Conservation (phyloP, 2,329 filamentous ascomycete species). For the Scorias spongiosa region DNA sequence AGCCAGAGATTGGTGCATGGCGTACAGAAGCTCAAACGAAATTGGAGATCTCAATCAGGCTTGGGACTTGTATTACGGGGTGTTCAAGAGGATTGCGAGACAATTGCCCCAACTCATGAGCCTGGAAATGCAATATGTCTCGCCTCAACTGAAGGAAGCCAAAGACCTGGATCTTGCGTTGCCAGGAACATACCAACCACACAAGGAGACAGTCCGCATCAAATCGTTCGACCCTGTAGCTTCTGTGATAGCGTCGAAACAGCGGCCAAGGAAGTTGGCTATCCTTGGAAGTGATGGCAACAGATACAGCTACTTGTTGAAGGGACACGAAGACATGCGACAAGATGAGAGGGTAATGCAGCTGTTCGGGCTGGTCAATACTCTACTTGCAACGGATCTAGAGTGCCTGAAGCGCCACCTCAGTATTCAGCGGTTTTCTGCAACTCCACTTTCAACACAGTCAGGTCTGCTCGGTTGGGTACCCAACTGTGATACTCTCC, state of each 20-base stretch:
- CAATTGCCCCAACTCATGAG: constrained; percentile 87
- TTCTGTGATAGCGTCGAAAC: constrained; percentile 90
- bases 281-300: constrained; percentile 79
- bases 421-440: constrained; percentile 87
- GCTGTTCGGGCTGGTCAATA: constrained; percentile 94
- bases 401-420: constrained; percentile 96
- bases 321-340: constrained; percentile 98
- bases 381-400: constrained; percentile 78
- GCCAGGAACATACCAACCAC: constrained; percentile 84
- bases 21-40: constrained; percentile 78
- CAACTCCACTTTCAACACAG: constrained; percentile 93
- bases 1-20: constrained; percentile 87
- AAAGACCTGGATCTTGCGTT: constrained; percentile 81
- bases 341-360: constrained; percentile 99
- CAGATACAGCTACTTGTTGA: constrained; percentile 77
- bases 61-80: constrained; percentile 98
- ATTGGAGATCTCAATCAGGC: constrained; percentile 92
- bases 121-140: constrained; percentile 91
- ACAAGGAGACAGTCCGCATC: constrained; percentile 67
- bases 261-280: constrained; percentile 78
- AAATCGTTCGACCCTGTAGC: constrained; percentile 80
- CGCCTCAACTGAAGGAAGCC: constrained; percentile 75
- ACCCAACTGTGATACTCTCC: constrained; percentile 90
- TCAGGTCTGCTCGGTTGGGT: constrained; percentile 94
- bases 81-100: constrained; percentile 87